Evolutionary conservation across 169 alveolate species (phyloP).

Genomic region (Ichthyophthirius multifiliis): DNA sequence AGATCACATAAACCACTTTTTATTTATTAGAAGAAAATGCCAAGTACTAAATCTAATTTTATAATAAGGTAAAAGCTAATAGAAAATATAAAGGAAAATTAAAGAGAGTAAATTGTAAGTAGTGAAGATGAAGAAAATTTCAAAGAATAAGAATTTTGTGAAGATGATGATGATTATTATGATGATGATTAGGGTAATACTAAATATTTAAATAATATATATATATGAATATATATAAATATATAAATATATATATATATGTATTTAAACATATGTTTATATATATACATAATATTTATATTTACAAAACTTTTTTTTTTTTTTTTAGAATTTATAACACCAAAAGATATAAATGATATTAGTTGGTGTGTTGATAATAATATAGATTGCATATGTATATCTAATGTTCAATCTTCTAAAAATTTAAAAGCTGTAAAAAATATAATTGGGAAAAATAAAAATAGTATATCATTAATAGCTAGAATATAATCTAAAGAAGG

Average conservation of each 20-base stretch:
- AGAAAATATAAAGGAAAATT: not conserved
- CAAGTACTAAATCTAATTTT: no score
- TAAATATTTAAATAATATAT: not conserved
- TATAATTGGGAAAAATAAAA: not conserved
- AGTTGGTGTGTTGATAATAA: not conserved
- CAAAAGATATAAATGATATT: constrained; percentile 37
- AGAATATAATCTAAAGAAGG: constrained; percentile 14
- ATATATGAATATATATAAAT: not conserved
- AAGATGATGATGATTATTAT: constrained; percentile 7
- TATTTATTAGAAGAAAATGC: not conserved
- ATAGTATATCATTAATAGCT: constrained; percentile 1
- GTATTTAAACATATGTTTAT: not conserved
- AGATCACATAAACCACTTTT: constrained; percentile 29
- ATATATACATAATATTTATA: not conserved
- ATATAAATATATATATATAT: no score
- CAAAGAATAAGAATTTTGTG: not conserved
- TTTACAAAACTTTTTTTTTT: not conserved
- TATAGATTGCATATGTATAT: constrained; percentile 21
- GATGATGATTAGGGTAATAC: constrained; percentile 22
- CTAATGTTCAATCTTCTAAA: constrained; percentile 24
- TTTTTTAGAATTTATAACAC: not conserved
- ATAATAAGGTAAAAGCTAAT: not conserved
- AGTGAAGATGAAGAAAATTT: not conserved
- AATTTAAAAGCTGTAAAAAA: constrained; percentile 23
- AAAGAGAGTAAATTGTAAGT: not conserved